Percentiles rank a stretch among this genome's conserved stretches.
Evolutionary conservation across 2,329 filamentous ascomycete species (phyloP).

Genomic region (Coniochaeta sp.): DNA sequence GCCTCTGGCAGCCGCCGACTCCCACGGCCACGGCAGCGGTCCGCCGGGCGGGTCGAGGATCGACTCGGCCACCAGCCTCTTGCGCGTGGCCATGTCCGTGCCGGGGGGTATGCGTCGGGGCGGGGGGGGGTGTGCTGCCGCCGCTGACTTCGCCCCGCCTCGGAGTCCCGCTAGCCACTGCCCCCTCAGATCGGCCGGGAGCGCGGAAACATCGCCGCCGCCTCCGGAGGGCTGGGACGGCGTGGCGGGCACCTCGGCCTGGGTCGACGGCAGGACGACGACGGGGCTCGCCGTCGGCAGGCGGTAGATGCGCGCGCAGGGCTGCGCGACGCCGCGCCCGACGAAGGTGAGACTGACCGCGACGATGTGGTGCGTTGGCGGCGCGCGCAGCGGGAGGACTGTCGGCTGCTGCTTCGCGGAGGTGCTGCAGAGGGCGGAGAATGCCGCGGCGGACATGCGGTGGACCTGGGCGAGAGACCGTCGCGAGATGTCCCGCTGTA

Average conservation of each 20-base stretch:
- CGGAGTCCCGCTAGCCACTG: slow-evolving; percentile 58
- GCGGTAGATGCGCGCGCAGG: slow-evolving; percentile 79
- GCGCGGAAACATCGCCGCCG: slow-evolving; percentile 8
- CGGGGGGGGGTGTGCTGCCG: slow-evolving; percentile 15
- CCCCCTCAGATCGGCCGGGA: slow-evolving; percentile 46
- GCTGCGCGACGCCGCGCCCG: slow-evolving; percentile 60
- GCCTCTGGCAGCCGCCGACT: slow-evolving; percentile 18
- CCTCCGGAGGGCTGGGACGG: slow-evolving; percentile 18
- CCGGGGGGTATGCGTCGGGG: slow-evolving; percentile 18
- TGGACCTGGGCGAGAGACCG: slow-evolving; percentile 18
- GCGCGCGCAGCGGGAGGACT: slow-evolving; percentile 12
- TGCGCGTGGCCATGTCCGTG: slow-evolving; percentile 13
- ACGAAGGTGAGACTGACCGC: slow-evolving; percentile 62
- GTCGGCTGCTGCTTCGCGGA: slow-evolving; percentile 12
- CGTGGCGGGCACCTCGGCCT: slow-evolving; percentile 39
- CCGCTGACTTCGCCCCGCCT: slow-evolving; percentile 11
- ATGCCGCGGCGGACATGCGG: slow-evolving; percentile 29
- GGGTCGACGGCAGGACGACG: slow-evolving; percentile 18
- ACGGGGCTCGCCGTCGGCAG: slow-evolving; percentile 46
- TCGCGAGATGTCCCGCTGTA: neutral
- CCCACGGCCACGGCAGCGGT: slow-evolving; percentile 23
- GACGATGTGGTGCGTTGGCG: slow-evolving; percentile 35
- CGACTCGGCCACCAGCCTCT: slow-evolving; percentile 30
- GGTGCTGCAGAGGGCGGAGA: slow-evolving; percentile 24
- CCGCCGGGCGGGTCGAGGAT: slow-evolving; percentile 28